Evolutionary conservation across 1,284 basidiomycete species (phyloP), one percentile per base, ranked within the genome.

Genomic region (Tranzscheliella williamsii): DNA sequence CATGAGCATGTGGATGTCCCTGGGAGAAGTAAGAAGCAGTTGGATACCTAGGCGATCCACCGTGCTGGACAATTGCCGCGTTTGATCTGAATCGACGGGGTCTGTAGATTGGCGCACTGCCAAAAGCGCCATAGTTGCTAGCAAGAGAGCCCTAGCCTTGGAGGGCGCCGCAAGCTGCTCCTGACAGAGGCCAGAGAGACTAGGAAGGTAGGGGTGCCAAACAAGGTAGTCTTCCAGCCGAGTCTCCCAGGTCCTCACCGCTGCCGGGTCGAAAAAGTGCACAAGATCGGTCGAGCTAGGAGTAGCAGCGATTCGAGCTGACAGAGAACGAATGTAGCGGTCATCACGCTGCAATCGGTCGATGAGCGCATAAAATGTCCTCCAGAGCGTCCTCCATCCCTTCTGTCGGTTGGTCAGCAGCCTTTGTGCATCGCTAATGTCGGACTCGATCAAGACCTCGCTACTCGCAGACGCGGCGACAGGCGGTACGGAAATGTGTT

Each of bases 31-130:
- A 5, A 57, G 18, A 12, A 57, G 42, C 22, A 58, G 24, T 24
- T 52, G 55, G 5, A 40, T 44, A 13, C 44, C 44, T 8, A 51
- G 44, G 6, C 38, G 55, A 32, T 52, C 48, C 17, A 58, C 22
- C 34, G 42, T 41, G 22, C 11, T 32, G 6, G 39, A 47, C 12
- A 51, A 29, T 7, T 34, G 43, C 4, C 39, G 53, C 24, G 7
- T 7, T 24, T 9, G 26, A 6, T 15, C n/a, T 5, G 12, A 6
- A 30, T 27, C 24, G 32, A 16, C 7, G n/a, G n/a, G 6, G 38
- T 17, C 26, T n/a, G 38, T 9, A 39, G n/a, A 6, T 21, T 30
- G 6, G 12, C 8, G 22, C 6, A 4, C 43, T 20, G 21, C 31
- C 40, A 18, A 37, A 4, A 58, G 38, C 5, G 32, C 33, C 43